Evolutionary conservation across 345 rosid species (phyloP).

Genomic region (Hypericum androsaemum): DNA sequence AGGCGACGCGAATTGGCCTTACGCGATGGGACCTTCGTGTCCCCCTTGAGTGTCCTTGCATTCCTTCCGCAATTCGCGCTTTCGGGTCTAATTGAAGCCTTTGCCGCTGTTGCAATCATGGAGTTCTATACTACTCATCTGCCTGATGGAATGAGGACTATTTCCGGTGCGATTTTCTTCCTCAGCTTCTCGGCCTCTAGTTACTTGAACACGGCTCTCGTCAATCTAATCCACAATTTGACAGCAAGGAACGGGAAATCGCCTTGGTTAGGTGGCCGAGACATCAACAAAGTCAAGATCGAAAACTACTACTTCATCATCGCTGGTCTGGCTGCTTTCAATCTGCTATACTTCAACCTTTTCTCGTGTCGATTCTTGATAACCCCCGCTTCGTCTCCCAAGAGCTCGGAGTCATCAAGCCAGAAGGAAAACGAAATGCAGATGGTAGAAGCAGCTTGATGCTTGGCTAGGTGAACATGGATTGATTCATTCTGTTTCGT

Average conservation of each 20-base stretch:
- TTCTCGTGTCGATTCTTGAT: constrained; percentile 29
- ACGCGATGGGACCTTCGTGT: constrained; percentile 25
- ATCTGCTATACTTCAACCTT: constrained; percentile 45
- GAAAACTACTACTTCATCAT: constrained; percentile 42
- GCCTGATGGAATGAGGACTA: constrained; percentile 70
- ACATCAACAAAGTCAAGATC: constrained; percentile 42
- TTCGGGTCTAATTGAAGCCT: constrained; percentile 61
- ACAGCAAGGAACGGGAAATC: constrained; percentile 15
- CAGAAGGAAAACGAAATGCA: constrained; percentile 2
- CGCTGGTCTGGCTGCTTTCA: constrained; percentile 30
- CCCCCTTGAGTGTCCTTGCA: constrained; percentile 30
- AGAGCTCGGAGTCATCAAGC: not conserved
- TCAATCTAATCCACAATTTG: constrained; percentile 28
- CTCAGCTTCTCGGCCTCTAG: constrained; percentile 49
- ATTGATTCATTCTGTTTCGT: not conserved
- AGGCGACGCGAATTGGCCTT: constrained; percentile 35
- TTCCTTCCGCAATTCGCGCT: constrained; percentile 56
- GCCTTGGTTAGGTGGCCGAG: constrained; percentile 57
- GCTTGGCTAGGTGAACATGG: not conserved
- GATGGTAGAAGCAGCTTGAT: not conserved
- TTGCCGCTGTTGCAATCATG: constrained; percentile 57
- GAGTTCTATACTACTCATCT: constrained; percentile 54
- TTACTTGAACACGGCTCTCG: constrained; percentile 36
- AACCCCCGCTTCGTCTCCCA: not conserved
- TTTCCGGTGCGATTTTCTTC: constrained; percentile 61